Base-by-base conservation (phyloP, 2,329 filamentous ascomycete genomes). In the Xylaria sp. region DNA sequence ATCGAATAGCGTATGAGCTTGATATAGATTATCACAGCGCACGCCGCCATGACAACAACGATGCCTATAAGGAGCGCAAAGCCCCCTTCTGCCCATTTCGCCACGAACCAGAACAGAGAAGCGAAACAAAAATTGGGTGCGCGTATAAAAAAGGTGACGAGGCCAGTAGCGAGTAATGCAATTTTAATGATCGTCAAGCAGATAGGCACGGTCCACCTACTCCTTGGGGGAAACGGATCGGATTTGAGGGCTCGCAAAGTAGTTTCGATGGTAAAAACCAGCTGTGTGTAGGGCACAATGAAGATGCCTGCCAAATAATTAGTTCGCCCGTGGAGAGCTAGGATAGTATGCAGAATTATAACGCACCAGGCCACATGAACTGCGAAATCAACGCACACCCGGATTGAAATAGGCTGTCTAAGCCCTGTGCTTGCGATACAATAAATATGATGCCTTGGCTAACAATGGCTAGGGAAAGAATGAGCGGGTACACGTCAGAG, bases 91-190 rank as follows among this genome's bases (percentile, higher is more conserved):
- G 88, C 85, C 79, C 89, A 92, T 72, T 82, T 84, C 64, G 86
- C 83, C 51, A 92, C 82, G 70, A 91, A 91, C 88, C 88, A 92
- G 72, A 92, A 88, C 8, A 93, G 82, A 6, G 88, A 89, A 28
- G 89, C 89, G 73, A 92, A 89, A 80, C 91, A 93, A 62, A 86
- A 84, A 71, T 90, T 85, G 6, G 84, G 83, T 52, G 90, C 85
- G 4, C 82, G 83, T 70, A 86, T 80, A 59, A 88, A 82, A 64
- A 86, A 81, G 18, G 89, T 88, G 31, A 90, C 85, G 46, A 90
- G 80, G 79, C 89, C 90, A 23, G 86, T 89, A 46, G 80, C 78
- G 41, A 92, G 76, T 23, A 87, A 76, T 66, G 89, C 80, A 55
- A 87, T 76, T 20, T 84, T 78, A 31, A 90, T 78, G 13, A 85